Conservation (phyloP, 805 yeast genomes). For the Candida tibetensis region DNA sequence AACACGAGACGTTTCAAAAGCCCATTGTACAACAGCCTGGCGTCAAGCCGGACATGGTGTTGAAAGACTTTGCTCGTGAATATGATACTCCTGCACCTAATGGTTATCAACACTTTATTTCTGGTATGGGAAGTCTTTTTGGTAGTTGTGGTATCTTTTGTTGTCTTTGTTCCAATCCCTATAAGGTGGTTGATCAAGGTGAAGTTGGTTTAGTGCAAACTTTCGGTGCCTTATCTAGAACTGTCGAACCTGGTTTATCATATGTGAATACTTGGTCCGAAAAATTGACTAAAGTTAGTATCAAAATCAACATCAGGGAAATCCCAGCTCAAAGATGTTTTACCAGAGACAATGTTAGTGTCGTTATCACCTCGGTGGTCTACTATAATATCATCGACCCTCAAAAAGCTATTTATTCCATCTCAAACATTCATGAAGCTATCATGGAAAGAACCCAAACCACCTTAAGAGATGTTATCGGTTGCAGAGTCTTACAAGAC, state of each 20-base stretch:
- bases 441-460: constrained; percentile 68
- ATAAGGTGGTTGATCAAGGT: constrained; percentile 60
- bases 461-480: constrained; percentile 69
- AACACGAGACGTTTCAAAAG: constrained; percentile 1
- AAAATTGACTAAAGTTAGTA: constrained; percentile 46
- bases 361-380: constrained; percentile 61
- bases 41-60: constrained; percentile 41
- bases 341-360: constrained; percentile 67
- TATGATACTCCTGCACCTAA: constrained; percentile 41
- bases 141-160: constrained; percentile 59
- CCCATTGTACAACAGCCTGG: constrained; percentile 16
- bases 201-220: constrained; percentile 64
- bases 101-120: constrained; percentile 40
- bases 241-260: constrained; percentile 67
- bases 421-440: constrained; percentile 52
- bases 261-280: constrained; percentile 68
- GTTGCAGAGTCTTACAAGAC: constrained; percentile 63
- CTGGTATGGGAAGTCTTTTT: constrained; percentile 41
- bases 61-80: constrained; percentile 38
- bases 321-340: constrained; percentile 67
- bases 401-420: constrained; percentile 60
- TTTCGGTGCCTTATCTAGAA: constrained; percentile 62
- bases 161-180: constrained; percentile 58
- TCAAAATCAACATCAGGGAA: constrained; percentile 59
- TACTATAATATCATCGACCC: constrained; percentile 68